Evolutionary conservation across 352 stramenopile genomes (phyloP), one percentile per base, ranked within the genome.

Genomic region (Blastocystis sp.): DNA sequence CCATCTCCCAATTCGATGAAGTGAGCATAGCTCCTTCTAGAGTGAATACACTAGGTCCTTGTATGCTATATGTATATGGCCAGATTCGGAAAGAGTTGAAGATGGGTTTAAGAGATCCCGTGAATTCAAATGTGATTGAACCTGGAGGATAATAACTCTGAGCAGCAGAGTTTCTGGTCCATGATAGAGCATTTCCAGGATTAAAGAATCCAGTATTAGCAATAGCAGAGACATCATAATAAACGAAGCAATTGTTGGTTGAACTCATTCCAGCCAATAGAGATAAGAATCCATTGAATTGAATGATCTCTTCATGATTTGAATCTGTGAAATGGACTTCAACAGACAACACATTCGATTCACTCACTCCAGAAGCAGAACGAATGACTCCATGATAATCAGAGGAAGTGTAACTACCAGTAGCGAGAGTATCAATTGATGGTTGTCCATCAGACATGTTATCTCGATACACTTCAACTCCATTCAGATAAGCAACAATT

Each of bases 381-480:
- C 65, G 65, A 49, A 51, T 51, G 5, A 77, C 65, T 77, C 65
- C 65, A 24, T 49, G 35, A 49, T 54, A 77, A 0, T 27, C 37
- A 52, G 32, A 77, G 37, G 14, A 54, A 16, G n/a, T 54, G 43
- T 77, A 49, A 49, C 29, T 14, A 1, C 65, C 65, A 24, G 43
- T 52, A 52, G 65, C 65, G 6, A 49, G 21, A 42, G 65, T 77
- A 16, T 1, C 29, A 11, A 2, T 52, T 7, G 7, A 21, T 24
- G 56, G 37, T 32, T 29, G 16, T 12, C 65, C 65, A 54, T 52
- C 43, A 56, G 42, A 19, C 69, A 80, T 80, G 39, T 80, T 14
- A 39, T 80, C 69, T 11, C 42, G 69, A 49, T 63, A 80, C 3
- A 80, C 24, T 63, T 80, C 69, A 16, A 61, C 39, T 80, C 69